Conservation (phyloP, 2,329 filamentous ascomycete species). For the Sclerotinia nivalis region DNA sequence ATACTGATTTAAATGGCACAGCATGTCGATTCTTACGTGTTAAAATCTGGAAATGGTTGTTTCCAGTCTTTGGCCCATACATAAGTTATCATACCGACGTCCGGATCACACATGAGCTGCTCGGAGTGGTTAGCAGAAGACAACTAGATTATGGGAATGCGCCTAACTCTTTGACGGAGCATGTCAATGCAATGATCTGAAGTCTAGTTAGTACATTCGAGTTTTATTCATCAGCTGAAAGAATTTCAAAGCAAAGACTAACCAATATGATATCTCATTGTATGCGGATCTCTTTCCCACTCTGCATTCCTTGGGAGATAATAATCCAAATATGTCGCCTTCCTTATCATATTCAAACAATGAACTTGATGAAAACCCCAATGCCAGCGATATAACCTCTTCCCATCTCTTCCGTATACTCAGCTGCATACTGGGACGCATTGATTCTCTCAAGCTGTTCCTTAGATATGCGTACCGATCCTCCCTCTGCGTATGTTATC, state of each 20-base stretch:
- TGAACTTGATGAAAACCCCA: background rate
- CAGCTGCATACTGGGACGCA: no score
- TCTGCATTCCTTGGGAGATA: background rate
- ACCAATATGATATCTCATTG: conserved; percentile 14
- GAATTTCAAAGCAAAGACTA: background rate
- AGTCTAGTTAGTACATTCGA: background rate
- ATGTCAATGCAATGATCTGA: conserved; percentile 15
- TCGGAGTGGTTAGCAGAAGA: background rate
- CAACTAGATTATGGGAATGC: background rate
- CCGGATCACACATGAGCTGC: conserved; percentile 13
- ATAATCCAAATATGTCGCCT: conserved; percentile 9
- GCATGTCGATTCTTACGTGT: background rate
- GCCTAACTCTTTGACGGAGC: conserved; percentile 8
- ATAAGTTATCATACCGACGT: conserved; percentile 11
- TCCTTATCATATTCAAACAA: conserved; percentile 7
- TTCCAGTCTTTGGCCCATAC: conserved; percentile 13
- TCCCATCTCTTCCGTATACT: background rate
- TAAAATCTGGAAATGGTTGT: conserved; percentile 11
- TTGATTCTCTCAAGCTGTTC: no score
- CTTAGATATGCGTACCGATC: no score
- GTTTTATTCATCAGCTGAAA: background rate
- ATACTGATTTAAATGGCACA: background rate
- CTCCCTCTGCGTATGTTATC: no score
- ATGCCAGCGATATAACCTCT: conserved; percentile 4
- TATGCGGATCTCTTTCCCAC: conserved; percentile 1